A percentile compares a stretch with the other conserved stretches of the same genome.
These are phyloP conservation scores for Ottelia alismoides DNA, from an alignment of 106 monocot species.

Conservation along the genomic window DNA sequence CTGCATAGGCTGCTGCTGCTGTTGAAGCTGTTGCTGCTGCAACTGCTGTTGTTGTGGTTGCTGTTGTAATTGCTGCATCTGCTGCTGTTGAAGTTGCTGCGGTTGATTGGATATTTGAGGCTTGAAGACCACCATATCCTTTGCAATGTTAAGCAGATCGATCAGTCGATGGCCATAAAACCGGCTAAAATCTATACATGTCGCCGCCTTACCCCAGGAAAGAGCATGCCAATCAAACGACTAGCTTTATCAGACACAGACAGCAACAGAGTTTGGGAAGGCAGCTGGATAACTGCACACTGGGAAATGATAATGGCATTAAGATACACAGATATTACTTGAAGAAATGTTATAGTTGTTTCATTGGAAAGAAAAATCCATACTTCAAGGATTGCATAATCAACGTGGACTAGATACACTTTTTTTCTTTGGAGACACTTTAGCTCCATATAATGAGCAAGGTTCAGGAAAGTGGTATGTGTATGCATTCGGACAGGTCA, in stretches of 20 bases:
- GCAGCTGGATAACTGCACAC: conserved; percentile 98
- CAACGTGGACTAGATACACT: no score
- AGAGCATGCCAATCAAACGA: conserved; percentile 94
- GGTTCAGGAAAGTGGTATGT: no score
- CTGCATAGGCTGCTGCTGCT: conserved; percentile 11
- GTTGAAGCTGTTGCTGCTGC: conserved; percentile 11
- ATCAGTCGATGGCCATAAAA: not conserved
- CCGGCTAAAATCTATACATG: not conserved
- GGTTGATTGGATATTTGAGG: conserved; percentile 70
- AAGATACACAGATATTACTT: no score
- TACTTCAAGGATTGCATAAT: no score
- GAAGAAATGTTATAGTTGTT: no score
- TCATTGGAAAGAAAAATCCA: no score
- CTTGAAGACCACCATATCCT: conserved; percentile 99
- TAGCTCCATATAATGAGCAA: no score
- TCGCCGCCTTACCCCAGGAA: conserved; percentile 57
- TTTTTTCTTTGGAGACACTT: no score
- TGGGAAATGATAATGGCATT: no score
- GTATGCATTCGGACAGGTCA: no score
- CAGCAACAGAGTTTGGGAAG: conserved; percentile 83
- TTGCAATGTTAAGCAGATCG: not conserved
- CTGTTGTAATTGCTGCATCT: no score
- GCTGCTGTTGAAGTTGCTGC: conserved; percentile 23
- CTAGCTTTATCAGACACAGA: conserved; percentile 90
- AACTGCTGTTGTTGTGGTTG: no score